Conservation (phyloP, 768 basidiomycete genomes). For the Lactarius hengduanensis region DNA sequence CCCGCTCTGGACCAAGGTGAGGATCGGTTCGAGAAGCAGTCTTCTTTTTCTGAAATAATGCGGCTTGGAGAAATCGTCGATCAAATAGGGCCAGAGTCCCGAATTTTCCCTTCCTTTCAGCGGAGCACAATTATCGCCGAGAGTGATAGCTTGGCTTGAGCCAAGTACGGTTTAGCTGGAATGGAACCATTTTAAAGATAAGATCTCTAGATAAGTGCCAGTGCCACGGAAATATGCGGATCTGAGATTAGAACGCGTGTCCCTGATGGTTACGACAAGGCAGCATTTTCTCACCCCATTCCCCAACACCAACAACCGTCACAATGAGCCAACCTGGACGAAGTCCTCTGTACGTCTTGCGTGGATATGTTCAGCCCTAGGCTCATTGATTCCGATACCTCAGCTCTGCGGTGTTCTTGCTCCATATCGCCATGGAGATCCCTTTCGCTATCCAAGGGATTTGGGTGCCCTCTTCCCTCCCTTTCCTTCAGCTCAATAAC, state of each 20-base stretch:
- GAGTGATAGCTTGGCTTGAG: not conserved
- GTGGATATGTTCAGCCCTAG: not conserved
- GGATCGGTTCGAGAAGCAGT: constrained; percentile 17
- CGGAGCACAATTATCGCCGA: constrained; percentile 5
- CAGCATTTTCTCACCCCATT: constrained; percentile 4
- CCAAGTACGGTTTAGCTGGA: not conserved
- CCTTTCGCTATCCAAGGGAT: constrained; percentile 78
- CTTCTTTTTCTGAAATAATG: not conserved
- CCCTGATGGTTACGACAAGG: constrained; percentile 8
- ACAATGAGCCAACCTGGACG: constrained; percentile 30
- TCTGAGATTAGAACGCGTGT: constrained; percentile 1
- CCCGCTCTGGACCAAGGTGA: constrained; percentile 9
- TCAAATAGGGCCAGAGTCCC: constrained; percentile 5
- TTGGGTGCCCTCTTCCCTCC: constrained; percentile 57
- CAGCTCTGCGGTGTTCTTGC: constrained; percentile 68
- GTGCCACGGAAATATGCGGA: not conserved
- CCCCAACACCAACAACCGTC: not conserved
- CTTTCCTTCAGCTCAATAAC: constrained; percentile 81
- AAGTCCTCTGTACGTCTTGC: constrained; percentile 28
- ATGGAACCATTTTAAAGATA: not conserved
- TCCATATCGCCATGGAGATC: constrained; percentile 77
- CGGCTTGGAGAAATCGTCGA: constrained; percentile 19
- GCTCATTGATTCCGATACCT: constrained; percentile 6
- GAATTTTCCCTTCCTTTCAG: not conserved
- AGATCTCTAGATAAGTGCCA: not conserved